Percentiles rank a stretch among this genome's conserved stretches.
Conservation (phyloP, 768 basidiomycete genomes). For the Hericium rajendrae region DNA sequence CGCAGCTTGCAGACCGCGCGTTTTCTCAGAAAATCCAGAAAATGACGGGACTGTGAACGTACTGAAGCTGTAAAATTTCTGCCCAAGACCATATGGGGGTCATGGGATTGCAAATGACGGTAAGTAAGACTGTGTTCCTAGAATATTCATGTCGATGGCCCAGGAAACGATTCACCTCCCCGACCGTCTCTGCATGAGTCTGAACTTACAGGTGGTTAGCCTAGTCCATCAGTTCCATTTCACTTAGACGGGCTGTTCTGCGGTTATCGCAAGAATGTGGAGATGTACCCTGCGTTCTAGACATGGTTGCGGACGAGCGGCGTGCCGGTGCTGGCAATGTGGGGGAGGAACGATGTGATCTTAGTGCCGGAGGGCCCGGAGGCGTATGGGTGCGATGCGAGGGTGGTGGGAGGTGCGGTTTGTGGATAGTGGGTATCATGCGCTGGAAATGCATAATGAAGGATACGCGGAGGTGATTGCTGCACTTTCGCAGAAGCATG, state of each 20-base stretch:
- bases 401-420: conserved; percentile 28
- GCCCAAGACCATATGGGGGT: too few relatives aligned
- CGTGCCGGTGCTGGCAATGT: conserved; percentile 35
- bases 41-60: too few relatives aligned
- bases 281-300: conserved; percentile 36
- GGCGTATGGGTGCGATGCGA: conserved; percentile 30
- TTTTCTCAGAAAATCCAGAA: too few relatives aligned
- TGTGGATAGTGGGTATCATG: conserved; percentile 38
- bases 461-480: conserved; percentile 13
- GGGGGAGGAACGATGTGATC: conserved; percentile 37
- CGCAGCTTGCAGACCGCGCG: too few relatives aligned
- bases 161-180: too few relatives aligned
- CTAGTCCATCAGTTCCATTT: too few relatives aligned
- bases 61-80: too few relatives aligned
- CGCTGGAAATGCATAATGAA: conserved; percentile 23
- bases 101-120: too few relatives aligned
- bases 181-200: too few relatives aligned
- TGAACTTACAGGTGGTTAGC: too few relatives aligned
- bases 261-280: conserved; percentile 32
- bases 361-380: conserved; percentile 36
- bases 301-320: conserved; percentile 30
- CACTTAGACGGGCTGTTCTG: conserved; percentile 22
- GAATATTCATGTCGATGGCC: too few relatives aligned
- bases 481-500: conserved; percentile 4
- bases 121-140: too few relatives aligned